Percentiles rank a stretch among this genome's conserved stretches.
phyloP scores from a whole-genome alignment of 257 asterid genomes.

The Solanum ahanhuiri region DNA sequence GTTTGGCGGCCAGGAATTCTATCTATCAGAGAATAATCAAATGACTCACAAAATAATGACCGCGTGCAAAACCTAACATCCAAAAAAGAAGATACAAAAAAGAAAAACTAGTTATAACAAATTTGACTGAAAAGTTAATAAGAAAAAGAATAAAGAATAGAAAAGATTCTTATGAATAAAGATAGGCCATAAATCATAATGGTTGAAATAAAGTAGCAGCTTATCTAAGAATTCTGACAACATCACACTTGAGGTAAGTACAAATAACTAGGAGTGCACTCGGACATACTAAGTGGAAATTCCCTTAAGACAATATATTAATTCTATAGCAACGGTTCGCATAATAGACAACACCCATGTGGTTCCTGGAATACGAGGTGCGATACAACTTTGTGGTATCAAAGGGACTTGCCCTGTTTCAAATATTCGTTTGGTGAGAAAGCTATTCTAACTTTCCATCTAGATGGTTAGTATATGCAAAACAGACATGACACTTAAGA shows the following conservation, averaged over 20 bases:
- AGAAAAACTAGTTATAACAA: not conserved
- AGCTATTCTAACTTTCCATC: not conserved
- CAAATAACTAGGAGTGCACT: not conserved
- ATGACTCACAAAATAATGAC: constrained; percentile 73
- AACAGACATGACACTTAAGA: not conserved
- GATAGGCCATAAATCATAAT: not conserved
- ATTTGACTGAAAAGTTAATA: not conserved
- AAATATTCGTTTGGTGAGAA: not conserved
- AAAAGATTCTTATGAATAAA: not conserved
- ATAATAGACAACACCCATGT: not conserved
- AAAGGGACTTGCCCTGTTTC: not conserved
- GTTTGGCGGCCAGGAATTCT: constrained; percentile 98
- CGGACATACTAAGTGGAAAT: not conserved
- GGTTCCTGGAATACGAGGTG: not conserved
- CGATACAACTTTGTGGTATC: not conserved
- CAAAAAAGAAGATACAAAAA: not conserved
- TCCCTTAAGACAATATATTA: not conserved
- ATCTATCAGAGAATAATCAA: constrained; percentile 81
- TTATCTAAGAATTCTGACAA: not conserved
- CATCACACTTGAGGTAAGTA: not conserved
- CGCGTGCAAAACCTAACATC: constrained; percentile 68
- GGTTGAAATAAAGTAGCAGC: not conserved
- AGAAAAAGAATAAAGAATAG: not conserved
- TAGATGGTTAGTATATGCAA: not conserved
- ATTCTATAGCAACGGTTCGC: not conserved